Conservation (phyloP, 805 yeast genomes). For the Hanseniaspora thailandica region DNA sequence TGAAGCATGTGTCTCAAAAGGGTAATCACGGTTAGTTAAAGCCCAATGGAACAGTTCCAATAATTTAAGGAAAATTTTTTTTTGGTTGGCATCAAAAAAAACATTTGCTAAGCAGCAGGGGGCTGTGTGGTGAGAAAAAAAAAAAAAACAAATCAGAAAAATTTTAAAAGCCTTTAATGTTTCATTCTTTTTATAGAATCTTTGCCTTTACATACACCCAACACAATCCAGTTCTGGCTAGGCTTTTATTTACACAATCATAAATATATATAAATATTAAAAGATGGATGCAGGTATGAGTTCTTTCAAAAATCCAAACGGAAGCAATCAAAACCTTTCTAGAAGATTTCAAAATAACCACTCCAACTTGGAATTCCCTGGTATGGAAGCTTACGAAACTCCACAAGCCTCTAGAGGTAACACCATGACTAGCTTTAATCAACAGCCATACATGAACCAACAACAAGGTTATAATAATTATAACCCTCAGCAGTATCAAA, state of each 20-base stretch:
- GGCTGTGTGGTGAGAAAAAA: not conserved
- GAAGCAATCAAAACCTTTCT: not conserved
- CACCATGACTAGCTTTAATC: conserved; percentile 5
- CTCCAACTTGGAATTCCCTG: not conserved
- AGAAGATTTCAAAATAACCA: not conserved
- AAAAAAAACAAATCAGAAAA: no score
- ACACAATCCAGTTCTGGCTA: no score
- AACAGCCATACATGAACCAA: not conserved
- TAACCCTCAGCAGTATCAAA: not conserved
- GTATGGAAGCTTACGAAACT: not conserved
- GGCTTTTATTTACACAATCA: no score
- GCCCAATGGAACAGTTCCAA: no score
- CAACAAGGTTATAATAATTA: no score
- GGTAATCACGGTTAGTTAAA: no score
- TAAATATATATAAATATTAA: not conserved
- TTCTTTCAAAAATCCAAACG: not conserved
- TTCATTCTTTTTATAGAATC: not conserved
- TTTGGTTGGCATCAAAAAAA: no score
- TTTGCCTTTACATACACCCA: not conserved
- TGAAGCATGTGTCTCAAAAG: no score
- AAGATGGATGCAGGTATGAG: conserved; percentile 15
- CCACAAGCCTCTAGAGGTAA: conserved; percentile 4
- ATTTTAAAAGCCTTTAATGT: no score
- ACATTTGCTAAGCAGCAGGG: no score
- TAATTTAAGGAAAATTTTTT: no score